These are phyloP conservation scores for Cytidiella melzeri DNA, from an alignment of 768 basidiomycete genomes.

Conservation along the genomic window DNA sequence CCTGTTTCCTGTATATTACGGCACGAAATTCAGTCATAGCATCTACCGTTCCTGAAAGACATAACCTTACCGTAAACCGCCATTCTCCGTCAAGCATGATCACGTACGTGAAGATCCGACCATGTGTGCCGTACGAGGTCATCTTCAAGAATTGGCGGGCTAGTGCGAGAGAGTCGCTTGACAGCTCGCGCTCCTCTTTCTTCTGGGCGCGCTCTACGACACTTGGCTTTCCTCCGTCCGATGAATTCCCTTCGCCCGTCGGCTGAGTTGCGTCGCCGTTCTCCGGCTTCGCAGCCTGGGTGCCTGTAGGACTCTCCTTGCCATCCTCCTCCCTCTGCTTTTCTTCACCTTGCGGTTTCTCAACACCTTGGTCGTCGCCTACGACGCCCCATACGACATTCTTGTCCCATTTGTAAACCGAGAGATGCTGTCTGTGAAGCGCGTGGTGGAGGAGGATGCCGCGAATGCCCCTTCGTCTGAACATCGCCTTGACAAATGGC, in stretches of 20 bases:
- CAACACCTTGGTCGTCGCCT: conserved; percentile 13
- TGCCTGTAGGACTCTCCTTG: not conserved
- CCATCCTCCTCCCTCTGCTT: not conserved
- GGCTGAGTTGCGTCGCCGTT: not conserved
- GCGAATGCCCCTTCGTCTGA: conserved; percentile 30
- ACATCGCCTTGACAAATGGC: conserved; percentile 37
- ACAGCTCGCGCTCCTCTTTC: not conserved
- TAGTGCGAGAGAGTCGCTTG: conserved; percentile 17
- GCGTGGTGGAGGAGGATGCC: conserved; percentile 34
- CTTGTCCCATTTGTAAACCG: conserved; percentile 34
- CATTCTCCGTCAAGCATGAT: conserved; percentile 38
- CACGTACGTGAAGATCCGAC: conserved; percentile 39
- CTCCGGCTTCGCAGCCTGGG: not conserved
- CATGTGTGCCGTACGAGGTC: conserved; percentile 35
- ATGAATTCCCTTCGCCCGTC: not conserved
- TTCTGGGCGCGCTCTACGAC: not conserved
- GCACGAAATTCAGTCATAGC: no score
- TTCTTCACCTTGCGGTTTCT: conserved; percentile 7
- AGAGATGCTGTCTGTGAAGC: conserved; percentile 34
- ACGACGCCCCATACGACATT: conserved; percentile 31
- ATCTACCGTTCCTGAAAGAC: not conserved
- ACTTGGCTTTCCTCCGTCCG: not conserved
- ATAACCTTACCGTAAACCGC: conserved; percentile 35
- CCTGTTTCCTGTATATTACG: conserved; percentile 38
- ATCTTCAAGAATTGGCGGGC: conserved; percentile 36